phyloP scores from a whole-genome alignment of 495 filamentous ascomycete genomes.

The Oidiodendron maius region DNA sequence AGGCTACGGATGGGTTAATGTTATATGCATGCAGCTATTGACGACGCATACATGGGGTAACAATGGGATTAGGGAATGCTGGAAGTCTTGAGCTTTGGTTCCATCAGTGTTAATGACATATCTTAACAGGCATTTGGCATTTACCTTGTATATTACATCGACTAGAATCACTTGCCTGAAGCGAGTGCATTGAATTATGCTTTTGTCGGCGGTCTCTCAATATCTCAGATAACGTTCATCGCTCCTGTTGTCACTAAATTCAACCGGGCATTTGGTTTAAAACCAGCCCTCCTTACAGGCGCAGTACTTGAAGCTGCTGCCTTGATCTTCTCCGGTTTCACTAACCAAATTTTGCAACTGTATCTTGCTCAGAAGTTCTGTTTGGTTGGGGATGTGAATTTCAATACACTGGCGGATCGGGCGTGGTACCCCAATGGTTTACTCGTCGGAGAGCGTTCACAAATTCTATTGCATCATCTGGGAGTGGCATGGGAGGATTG shows the following conservation, averaged over 20 bases:
- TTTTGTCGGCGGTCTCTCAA: background rate
- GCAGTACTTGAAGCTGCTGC: background rate
- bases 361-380: constrained; percentile 63
- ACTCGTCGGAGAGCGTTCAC: constrained; percentile 50
- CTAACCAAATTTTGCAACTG: constrained; percentile 53
- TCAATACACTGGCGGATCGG: constrained; percentile 57
- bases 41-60: background rate
- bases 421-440: constrained; percentile 66
- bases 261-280: background rate
- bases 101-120: background rate
- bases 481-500: constrained; percentile 58
- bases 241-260: background rate
- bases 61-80: no score
- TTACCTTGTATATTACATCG: background rate
- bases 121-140: background rate
- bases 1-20: background rate
- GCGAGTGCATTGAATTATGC: background rate
- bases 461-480: constrained; percentile 57
- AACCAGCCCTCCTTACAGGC: background rate
- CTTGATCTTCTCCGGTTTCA: constrained; percentile 25
- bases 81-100: background rate
- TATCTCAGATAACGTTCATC: background rate
- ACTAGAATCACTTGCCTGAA: background rate
- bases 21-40: background rate
- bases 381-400: constrained; percentile 65